Evolutionary conservation across 2,329 filamentous ascomycete species (phyloP), one percentile per base, ranked within the genome.

Genomic region (Aureobasidium leucospermi): DNA sequence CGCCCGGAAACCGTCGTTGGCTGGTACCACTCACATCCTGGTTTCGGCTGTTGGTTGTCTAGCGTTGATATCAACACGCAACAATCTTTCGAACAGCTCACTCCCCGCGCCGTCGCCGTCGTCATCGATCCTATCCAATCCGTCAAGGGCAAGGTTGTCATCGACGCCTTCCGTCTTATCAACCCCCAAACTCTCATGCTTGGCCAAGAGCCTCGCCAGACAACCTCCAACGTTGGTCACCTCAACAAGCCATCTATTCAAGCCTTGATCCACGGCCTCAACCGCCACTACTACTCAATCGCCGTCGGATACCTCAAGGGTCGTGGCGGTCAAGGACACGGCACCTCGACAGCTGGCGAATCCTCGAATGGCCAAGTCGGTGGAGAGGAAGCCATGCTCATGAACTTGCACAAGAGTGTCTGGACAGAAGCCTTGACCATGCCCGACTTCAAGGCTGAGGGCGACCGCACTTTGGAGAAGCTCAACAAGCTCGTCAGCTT

Each of bases 231-330:
- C 78, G 77, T 99, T 70, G 94, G 95, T 29, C 94, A 99, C 74
- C 83, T 99, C 66, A 97, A 99, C 81, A 99, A 99, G 79, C 95
- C 94, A 29, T 96, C 92, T n/a, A 99, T 99, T 65, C 95, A 99
- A 78, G 93, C 95, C 38, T 86, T 99, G 60, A 99, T 99, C 65
- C 94, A 99, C 75, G 94, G 94, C 61, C 83, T 99, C 46, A 99
- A 99, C 80, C 84, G 94, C 70, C 94, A 99, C 79, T 99, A 99
- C 82, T 99, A 99, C 82, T 96, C 90, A 68, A 99, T 99, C 71
- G 93, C 85, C 62, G 97, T 99, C 78, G 92, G 96, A 77, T 99
- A 99, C 77, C 84, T 93, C 71, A 99, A 99, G 81, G 62, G 60
- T 34, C 46, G 60, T 34, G 62, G 62, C 19, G 62, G 60, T 23